phyloP scores from a whole-genome alignment of 140 eudicot genomes.

The Flaveria floridana region DNA sequence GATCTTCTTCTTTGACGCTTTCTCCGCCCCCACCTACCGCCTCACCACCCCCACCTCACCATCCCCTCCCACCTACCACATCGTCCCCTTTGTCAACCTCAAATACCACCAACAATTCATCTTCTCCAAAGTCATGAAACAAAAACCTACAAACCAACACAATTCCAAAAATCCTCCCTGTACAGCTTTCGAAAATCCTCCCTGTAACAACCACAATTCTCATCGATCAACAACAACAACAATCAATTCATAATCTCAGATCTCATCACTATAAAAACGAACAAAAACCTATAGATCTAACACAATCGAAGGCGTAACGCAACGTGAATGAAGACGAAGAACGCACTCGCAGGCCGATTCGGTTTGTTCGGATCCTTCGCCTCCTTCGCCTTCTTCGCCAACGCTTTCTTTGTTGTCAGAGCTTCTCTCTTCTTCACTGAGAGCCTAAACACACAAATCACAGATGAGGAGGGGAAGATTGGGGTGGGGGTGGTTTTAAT shows the following conservation, averaged over 20 bases:
- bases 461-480: neutral
- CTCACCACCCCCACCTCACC: too few relatives aligned
- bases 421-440: slow-evolving; percentile 49
- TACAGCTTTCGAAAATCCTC: slow-evolving; percentile 69
- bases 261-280: neutral
- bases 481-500: too few relatives aligned
- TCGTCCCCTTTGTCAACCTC: too few relatives aligned
- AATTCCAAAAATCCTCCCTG: slow-evolving; percentile 32
- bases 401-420: slow-evolving; percentile 33
- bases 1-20: too few relatives aligned
- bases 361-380: slow-evolving; percentile 70
- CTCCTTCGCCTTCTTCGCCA: slow-evolving; percentile 44
- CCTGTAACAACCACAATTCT: slow-evolving; percentile 39
- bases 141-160: too few relatives aligned
- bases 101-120: too few relatives aligned
- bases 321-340: slow-evolving; percentile 60
- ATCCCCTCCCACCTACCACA: too few relatives aligned
- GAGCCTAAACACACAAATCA: slow-evolving; percentile 38
- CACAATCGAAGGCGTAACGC: neutral
- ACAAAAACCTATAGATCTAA: neutral
- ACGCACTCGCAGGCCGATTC: slow-evolving; percentile 68
- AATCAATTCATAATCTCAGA: neutral
- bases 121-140: too few relatives aligned
- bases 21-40: too few relatives aligned
- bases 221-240: neutral